phyloP scores from a whole-genome alignment of 1,284 basidiomycete species.

The Pseudozyma hubeiensis region DNA sequence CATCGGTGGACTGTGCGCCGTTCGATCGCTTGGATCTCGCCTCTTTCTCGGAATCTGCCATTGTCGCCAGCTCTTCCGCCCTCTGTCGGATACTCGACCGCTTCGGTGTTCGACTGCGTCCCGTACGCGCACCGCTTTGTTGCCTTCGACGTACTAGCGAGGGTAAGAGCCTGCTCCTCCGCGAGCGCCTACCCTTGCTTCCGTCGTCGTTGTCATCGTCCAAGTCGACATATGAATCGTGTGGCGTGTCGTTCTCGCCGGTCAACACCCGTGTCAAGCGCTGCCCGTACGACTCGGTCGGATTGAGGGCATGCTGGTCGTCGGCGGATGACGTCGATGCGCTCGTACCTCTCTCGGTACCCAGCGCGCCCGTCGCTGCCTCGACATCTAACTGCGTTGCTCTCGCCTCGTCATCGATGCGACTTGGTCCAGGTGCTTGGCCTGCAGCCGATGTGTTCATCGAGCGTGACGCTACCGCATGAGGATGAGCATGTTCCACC shows the following conservation, averaged over 20 bases:
- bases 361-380: constrained; percentile 11
- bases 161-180: constrained; percentile 6
- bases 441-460: not conserved
- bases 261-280: constrained; percentile 36
- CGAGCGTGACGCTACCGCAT: not conserved
- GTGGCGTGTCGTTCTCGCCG: constrained; percentile 12
- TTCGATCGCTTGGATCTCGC: constrained; percentile 2
- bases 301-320: constrained; percentile 12
- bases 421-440: not conserved
- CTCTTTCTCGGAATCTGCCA: constrained; percentile 41
- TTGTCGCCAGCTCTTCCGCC: constrained; percentile 34
- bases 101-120: not conserved
- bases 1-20: not conserved
- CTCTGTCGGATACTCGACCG: constrained; percentile 21
- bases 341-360: not conserved
- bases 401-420: not conserved
- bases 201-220: not conserved
- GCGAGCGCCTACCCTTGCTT: constrained; percentile 6
- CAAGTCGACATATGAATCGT: not conserved
- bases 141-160: constrained; percentile 13
- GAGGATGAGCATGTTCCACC: constrained; percentile 17
- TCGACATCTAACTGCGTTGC: constrained; percentile 16
- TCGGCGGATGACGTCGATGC: not conserved
- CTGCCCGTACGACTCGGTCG: constrained; percentile 33
- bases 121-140: not conserved